Base-by-base conservation (phyloP, 2,329 filamentous ascomycete species). In the Hymenoscyphus repandus region DNA sequence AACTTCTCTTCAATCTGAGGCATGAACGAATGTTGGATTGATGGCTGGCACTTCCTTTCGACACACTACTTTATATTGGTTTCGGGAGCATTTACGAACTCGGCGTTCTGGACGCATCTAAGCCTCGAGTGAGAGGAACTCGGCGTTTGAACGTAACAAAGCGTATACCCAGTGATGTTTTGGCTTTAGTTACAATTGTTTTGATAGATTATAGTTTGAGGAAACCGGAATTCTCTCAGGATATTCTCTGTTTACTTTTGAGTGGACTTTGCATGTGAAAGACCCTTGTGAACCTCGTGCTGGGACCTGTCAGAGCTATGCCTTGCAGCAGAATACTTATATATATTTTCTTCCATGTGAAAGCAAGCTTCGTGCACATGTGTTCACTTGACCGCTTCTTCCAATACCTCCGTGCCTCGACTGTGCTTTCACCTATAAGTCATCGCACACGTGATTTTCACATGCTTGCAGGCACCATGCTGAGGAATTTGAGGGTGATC, bases 111-210 rank as follows among this genome's bases (percentile, higher is more conserved):
- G 52, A 62, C 61, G 63, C 50, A 66, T 64, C 63, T 61, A 66
- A 66, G 62, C 62, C 61, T 66, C 58, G n/a, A n/a, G n/a, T 31
- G 15, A 34, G 57, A 62, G 61, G 62, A 65, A 64, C 63, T 66
- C 57, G 63, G 62, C 64, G 62, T 66, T 64, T 58, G 42, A 55
- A 55, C 62, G 62, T 66, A 65, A 58, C 64, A 59, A 64, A 64
- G 62, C 63, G 62, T 66, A 65, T 64, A 64, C 60, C 62, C 62
- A 54, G 15, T 40, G n/a, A 22, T 41, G 61, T 61, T 62, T 56
- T 55, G 13, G 53, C 51, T 62, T 61, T 61, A 7, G 52, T 57
- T 62, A 56, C 51, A 22, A 41, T 40, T 13, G 6, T 37, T 37
- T 37, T 33, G 11, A 31, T 34, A 34, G 32, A 34, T 34, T 34